Conservation (phyloP, 805 yeast species). For the Lachancea sp. region DNA sequence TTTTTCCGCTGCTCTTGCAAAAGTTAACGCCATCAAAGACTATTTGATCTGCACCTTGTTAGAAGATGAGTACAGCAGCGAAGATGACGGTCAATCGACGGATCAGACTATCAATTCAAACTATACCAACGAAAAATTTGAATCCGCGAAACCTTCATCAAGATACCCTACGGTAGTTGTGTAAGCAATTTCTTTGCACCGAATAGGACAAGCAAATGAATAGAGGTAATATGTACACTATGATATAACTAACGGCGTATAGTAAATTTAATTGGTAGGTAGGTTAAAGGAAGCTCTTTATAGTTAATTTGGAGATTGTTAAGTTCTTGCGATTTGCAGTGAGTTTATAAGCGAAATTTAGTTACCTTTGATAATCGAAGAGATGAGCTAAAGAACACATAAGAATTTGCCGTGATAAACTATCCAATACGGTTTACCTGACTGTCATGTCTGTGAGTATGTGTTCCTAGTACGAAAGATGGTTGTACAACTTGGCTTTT, state of each 20-base stretch:
- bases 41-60: slow-evolving; percentile 26
- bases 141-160: neutral
- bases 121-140: neutral
- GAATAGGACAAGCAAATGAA: neutral
- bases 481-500: neutral
- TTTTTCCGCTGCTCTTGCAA: slow-evolving; percentile 14
- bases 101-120: neutral
- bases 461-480: neutral
- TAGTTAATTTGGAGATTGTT: too few relatives aligned
- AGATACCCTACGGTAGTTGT: slow-evolving; percentile 9
- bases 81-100: neutral
- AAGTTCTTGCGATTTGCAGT: too few relatives aligned
- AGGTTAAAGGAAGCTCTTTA: too few relatives aligned
- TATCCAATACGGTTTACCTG: neutral
- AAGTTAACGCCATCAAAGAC: slow-evolving; percentile 25
- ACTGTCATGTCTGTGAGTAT: neutral
- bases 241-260: too few relatives aligned
- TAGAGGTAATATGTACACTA: too few relatives aligned
- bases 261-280: too few relatives aligned
- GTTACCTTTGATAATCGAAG: too few relatives aligned
- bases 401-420: too few relatives aligned
- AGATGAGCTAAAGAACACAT: neutral
- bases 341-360: too few relatives aligned
- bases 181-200: neutral
- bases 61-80: slow-evolving; percentile 18